Base-by-base conservation (phyloP, 2,329 filamentous ascomycete genomes). In the Aureobasidium zeae region DNA sequence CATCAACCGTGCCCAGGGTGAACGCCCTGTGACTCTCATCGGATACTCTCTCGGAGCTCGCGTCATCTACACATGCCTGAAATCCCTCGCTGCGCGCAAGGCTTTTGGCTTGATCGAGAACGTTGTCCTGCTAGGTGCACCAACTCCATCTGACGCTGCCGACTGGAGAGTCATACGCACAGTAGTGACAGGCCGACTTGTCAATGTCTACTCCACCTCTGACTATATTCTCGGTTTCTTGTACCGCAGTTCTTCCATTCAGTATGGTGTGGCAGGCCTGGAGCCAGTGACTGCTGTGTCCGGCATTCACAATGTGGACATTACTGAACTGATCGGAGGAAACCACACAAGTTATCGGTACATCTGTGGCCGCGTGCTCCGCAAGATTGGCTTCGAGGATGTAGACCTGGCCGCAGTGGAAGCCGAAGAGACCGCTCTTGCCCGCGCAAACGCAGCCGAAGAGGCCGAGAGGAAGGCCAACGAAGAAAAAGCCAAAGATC, bases 201-300 rank as follows among this genome's bases (percentile, higher is more conserved):
- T 94, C 53, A 95, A 95, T 53, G 86, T 89, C 7, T 94, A 82
- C 63, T 89, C 85, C 2, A 78, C 81, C 41, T 88, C 91, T 48
- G 88, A 95, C 62, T 84, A 86, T 55, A 79, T 95, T 22, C 76
- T 95, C 1, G 87, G 79, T 1, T 89, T 94, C 58, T 68, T 94
- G 13, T 94, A 95, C 60, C 79, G 88, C 32, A 81, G 86, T 2
- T 86, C 83, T 29, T 87, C 81, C 47, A 74, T 94, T 20, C 82
- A 91, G 51, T 73, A 84, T 29, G 88, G 88, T 3, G 77, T 94
- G 30, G 87, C 87, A 0, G 89, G 88, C 0, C 67, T 96, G 1
- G 83, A 94, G 58, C 71, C 77, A 22, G 76, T 93, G 17, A n/a
- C 32, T 9, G 74, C 71, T 7, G 76, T 88, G 12, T 71, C 75